A percentile compares a stretch with the other conserved stretches of the same genome.
These are phyloP conservation scores for Chlorella variabilis DNA, from an alignment of 163 green algal genomes.

Conservation along the genomic window DNA sequence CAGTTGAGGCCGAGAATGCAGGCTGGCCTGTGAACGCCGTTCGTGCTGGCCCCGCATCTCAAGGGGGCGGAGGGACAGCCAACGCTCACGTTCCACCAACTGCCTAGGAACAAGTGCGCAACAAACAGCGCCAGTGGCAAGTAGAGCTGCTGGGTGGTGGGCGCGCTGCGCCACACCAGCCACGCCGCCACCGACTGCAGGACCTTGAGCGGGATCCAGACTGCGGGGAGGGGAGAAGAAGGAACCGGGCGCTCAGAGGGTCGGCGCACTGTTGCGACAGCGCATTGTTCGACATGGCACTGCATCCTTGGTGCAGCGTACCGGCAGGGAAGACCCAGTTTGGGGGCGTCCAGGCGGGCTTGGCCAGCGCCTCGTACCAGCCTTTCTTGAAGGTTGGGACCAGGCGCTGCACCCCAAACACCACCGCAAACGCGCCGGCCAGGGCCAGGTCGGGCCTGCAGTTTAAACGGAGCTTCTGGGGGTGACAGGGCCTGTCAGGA, in stretches of 20 bases:
- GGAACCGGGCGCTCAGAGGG: background rate
- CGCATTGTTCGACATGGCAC: too few species aligned
- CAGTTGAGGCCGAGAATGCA: background rate
- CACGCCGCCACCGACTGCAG: constrained; percentile 47
- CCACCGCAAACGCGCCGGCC: constrained; percentile 31
- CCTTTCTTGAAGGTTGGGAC: constrained; percentile 24
- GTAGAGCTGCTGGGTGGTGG: constrained; percentile 1
- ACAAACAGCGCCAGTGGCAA: constrained; percentile 57
- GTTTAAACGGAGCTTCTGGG: too few species aligned
- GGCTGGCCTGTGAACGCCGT: too few species aligned
- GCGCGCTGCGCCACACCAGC: constrained; percentile 34
- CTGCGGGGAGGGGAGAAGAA: background rate
- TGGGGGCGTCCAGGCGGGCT: constrained; percentile 39
- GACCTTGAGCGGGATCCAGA: constrained; percentile 48
- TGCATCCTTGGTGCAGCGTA: background rate
- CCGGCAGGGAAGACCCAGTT: constrained; percentile 60
- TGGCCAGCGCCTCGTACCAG: constrained; percentile 25
- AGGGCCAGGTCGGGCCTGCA: constrained; percentile 37
- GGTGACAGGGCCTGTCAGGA: too few species aligned
- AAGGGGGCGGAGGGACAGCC: too few species aligned
- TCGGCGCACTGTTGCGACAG: background rate
- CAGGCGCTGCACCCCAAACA: constrained; percentile 56
- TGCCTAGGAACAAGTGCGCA: constrained; percentile 61
- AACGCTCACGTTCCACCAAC: constrained; percentile 63
- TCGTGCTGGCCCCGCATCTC: too few species aligned